phyloP scores from a whole-genome alignment of 352 stramenopile genomes.

The Thraustotheca clavata region DNA sequence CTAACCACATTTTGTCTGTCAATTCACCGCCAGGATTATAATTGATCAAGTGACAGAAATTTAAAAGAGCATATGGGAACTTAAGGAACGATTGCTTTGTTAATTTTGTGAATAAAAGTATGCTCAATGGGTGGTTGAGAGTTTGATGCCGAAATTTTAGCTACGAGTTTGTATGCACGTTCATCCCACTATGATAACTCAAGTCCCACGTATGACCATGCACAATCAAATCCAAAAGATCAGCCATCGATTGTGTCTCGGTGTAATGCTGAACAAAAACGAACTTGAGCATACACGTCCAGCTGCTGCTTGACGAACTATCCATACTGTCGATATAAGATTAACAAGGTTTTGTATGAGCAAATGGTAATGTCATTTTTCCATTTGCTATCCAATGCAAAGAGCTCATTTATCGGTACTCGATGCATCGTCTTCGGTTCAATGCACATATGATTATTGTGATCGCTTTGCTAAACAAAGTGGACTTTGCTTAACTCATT shows the following conservation, averaged over 20 bases:
- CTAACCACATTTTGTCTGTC: too few relatives aligned
- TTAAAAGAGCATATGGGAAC: too few relatives aligned
- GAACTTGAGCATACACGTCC: slow-evolving; percentile 4
- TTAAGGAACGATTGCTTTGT: too few relatives aligned
- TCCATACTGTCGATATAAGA: neutral
- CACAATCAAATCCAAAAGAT: neutral
- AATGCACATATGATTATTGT: neutral
- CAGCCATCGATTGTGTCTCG: neutral
- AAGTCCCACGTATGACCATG: neutral
- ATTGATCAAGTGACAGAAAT: too few relatives aligned
- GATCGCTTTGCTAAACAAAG: slow-evolving; percentile 13
- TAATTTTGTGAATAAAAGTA: too few relatives aligned
- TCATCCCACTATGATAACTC: neutral
- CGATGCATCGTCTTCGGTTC: neutral
- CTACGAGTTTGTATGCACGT: neutral
- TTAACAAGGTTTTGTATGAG: neutral
- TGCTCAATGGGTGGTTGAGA: too few relatives aligned
- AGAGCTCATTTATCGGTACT: neutral
- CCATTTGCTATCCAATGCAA: neutral
- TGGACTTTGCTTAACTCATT: slow-evolving; percentile 11
- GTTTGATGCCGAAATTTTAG: too few relatives aligned
- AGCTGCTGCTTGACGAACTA: neutral
- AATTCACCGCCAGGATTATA: too few relatives aligned
- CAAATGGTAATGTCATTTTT: neutral
- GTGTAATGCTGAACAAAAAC: slow-evolving; percentile 5